Evolutionary conservation across 1,284 basidiomycete genomes (phyloP).

Genomic region (Athelia sp.): DNA sequence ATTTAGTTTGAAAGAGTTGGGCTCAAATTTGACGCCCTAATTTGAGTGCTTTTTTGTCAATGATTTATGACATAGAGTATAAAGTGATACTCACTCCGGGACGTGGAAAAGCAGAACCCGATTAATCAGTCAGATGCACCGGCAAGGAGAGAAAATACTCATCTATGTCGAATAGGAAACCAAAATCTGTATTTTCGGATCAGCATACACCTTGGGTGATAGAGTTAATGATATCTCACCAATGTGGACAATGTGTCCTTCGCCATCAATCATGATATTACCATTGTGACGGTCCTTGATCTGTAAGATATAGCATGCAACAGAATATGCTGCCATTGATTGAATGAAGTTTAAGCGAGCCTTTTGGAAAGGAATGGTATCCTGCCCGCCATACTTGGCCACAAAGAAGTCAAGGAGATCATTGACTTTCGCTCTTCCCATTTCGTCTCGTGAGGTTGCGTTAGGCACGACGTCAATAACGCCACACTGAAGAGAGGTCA

Average conservation of each 20-base stretch:
- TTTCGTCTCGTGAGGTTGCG: slow-evolving; percentile 97
- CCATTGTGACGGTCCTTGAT: slow-evolving; percentile 98
- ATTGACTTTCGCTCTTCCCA: slow-evolving; percentile 98
- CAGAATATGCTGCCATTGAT: slow-evolving; percentile 98
- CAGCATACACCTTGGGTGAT: slow-evolving; percentile 1
- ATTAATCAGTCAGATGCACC: slow-evolving; percentile 19
- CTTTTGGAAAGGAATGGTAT: slow-evolving; percentile 87
- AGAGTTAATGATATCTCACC: slow-evolving; percentile 41
- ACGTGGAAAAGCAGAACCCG: slow-evolving; percentile 32
- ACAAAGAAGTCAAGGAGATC: slow-evolving; percentile 93
- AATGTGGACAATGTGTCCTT: slow-evolving; percentile 94
- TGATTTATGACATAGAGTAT: slow-evolving; percentile 2
- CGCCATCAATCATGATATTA: slow-evolving; percentile 98
- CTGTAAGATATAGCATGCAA: slow-evolving; percentile 97
- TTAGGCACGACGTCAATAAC: slow-evolving; percentile 99
- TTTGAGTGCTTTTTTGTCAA: slow-evolving; percentile 30
- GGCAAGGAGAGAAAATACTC: slow-evolving; percentile 35
- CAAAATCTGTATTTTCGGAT: slow-evolving; percentile 68
- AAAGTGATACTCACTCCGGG: slow-evolving; percentile 53
- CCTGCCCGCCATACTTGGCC: slow-evolving; percentile 89
- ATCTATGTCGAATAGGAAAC: slow-evolving; percentile 99
- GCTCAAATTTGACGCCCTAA: slow-evolving; percentile 95
- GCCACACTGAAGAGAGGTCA: slow-evolving; percentile 65
- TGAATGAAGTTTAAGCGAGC: slow-evolving; percentile 97
- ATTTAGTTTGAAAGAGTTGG: slow-evolving; percentile 95